phyloP scores from a whole-genome alignment of 345 rosid species.

The Pugionium cornutum region DNA sequence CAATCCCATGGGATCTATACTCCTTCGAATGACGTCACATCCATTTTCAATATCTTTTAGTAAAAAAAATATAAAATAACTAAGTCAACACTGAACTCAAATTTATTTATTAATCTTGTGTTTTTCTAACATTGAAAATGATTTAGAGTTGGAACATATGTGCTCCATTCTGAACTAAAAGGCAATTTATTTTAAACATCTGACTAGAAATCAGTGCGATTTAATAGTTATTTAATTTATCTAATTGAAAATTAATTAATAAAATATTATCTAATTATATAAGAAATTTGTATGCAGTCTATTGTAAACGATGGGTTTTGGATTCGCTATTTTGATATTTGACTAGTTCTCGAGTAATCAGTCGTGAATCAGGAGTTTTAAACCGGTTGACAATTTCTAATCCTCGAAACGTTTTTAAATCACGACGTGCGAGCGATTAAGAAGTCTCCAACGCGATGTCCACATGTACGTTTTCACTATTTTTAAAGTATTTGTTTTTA shows the following conservation, averaged over 20 bases:
- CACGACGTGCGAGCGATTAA: constrained; percentile 34
- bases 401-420: background rate
- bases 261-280: too few relatives aligned
- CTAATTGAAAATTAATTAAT: too few relatives aligned
- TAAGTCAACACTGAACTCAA: background rate
- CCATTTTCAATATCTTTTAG: background rate
- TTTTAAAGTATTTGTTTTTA: background rate
- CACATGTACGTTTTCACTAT: constrained; percentile 9
- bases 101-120: too few relatives aligned
- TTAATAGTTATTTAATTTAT: too few relatives aligned
- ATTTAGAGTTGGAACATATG: too few relatives aligned
- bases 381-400: constrained; percentile 39
- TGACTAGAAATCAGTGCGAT: too few relatives aligned
- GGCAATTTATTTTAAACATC: too few relatives aligned
- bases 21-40: constrained; percentile 13
- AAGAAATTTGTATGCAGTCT: background rate
- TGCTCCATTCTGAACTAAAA: too few relatives aligned
- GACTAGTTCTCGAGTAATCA: constrained; percentile 34
- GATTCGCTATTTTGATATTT: constrained; percentile 7
- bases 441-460: constrained; percentile 19
- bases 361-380: constrained; percentile 12
- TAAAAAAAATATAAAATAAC: background rate
- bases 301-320: constrained; percentile 5
- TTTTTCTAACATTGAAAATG: too few relatives aligned
- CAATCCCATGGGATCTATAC: constrained; percentile 30